Percentiles rank a stretch among this genome's conserved stretches.
These are phyloP conservation scores for Zygotorulaspora florentina DNA, from an alignment of 805 yeast genomes.

Conservation along the genomic window DNA sequence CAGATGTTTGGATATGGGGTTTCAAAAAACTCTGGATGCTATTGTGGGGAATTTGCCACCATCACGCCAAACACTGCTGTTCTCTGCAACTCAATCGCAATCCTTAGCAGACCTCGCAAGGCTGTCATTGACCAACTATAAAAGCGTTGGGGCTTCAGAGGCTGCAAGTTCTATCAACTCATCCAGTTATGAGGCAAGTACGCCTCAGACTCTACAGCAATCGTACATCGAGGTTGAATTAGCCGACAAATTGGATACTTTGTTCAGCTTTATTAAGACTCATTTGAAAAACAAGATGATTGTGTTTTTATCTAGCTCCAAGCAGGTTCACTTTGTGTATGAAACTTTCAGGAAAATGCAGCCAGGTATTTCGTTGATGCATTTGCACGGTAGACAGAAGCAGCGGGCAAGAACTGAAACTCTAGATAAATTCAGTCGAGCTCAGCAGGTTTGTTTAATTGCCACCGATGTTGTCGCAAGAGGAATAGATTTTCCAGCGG, in stretches of 20 bases:
- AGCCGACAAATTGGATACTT: conserved; percentile 75
- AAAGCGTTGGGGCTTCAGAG: conserved; percentile 44
- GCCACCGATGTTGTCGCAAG: conserved; percentile 92
- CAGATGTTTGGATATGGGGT: conserved; percentile 90
- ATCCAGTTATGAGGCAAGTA: conserved; percentile 56
- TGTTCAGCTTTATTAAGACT: conserved; percentile 82
- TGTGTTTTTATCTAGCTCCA: conserved; percentile 82
- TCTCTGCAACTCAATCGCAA: conserved; percentile 88
- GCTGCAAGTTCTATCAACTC: conserved; percentile 45
- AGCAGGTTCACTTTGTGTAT: conserved; percentile 85
- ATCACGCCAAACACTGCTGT: conserved; percentile 75
- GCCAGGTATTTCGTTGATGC: conserved; percentile 86
- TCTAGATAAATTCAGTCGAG: conserved; percentile 67
- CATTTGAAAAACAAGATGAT: conserved; percentile 76
- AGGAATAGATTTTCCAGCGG: conserved; percentile 88
- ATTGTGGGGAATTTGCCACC: conserved; percentile 75
- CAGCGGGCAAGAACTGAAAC: conserved; percentile 87
- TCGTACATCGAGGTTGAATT: conserved; percentile 68
- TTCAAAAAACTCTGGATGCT: conserved; percentile 75
- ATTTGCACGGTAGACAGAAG: conserved; percentile 84
- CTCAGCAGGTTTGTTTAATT: conserved; percentile 75
- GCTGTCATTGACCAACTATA: conserved; percentile 44
- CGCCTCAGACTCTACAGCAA: conserved; percentile 85
- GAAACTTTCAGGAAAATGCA: conserved; percentile 82
- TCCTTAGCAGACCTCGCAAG: conserved; percentile 79